phyloP scores from a whole-genome alignment of 1,284 basidiomycete species.

The Sporisorium exsertum region DNA sequence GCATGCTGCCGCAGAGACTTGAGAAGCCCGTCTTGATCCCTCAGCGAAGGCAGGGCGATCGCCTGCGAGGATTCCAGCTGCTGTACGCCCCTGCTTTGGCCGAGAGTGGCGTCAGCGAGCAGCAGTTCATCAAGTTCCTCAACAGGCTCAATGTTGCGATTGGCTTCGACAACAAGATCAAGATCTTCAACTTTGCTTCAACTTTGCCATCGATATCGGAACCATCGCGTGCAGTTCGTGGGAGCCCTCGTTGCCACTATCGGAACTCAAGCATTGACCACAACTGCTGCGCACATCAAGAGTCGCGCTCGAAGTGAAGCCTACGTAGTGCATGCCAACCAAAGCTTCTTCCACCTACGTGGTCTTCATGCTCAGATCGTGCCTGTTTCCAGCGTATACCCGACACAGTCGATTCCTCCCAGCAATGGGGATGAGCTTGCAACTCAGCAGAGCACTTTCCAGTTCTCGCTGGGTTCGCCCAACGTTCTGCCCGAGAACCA shows the following conservation, averaged over 20 bases:
- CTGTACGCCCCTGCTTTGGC: conserved; percentile 20
- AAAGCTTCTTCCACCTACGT: conserved; percentile 18
- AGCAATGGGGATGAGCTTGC: neutral
- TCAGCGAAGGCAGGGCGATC: conserved; percentile 19
- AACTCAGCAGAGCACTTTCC: conserved; percentile 14
- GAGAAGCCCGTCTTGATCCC: conserved; percentile 25
- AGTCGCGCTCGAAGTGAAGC: conserved; percentile 21
- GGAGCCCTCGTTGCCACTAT: conserved; percentile 25
- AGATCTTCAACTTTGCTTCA: conserved; percentile 31
- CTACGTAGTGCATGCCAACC: conserved; percentile 17
- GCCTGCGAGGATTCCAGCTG: conserved; percentile 30
- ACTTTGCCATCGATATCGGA: conserved; percentile 28
- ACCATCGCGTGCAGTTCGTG: conserved; percentile 21
- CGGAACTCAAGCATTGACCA: conserved; percentile 22
- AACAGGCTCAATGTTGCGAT: conserved; percentile 27
- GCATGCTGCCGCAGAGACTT: too few relatives aligned
- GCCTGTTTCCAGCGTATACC: conserved; percentile 4
- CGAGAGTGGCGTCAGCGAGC: conserved; percentile 14
- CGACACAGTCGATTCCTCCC: too few relatives aligned
- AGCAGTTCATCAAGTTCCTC: conserved; percentile 19
- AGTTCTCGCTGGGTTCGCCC: conserved; percentile 25
- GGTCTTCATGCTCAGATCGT: conserved; percentile 27
- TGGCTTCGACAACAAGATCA: conserved; percentile 31
- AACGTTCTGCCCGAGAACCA: conserved; percentile 15
- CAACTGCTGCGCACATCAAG: conserved; percentile 16